A percentile compares a stretch with the other conserved stretches of the same genome.
Evolutionary conservation across 805 yeast genomes (phyloP).

Genomic region (Hanseniaspora lachancei): DNA sequence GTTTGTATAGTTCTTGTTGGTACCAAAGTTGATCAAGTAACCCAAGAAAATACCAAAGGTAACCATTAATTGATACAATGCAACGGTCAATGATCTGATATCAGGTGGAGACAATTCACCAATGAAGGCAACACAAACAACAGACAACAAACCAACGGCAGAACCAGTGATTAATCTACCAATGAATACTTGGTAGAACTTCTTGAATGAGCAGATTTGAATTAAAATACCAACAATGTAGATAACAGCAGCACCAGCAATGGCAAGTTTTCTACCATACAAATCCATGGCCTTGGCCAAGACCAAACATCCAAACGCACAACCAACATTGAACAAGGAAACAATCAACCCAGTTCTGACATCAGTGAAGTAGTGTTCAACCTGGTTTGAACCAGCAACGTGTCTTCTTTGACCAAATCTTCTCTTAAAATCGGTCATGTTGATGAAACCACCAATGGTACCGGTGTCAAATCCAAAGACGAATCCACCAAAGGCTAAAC

Average conservation of each 20-base stretch:
- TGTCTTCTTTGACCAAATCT: constrained; percentile 40
- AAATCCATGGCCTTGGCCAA: constrained; percentile 45
- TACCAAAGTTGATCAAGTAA: constrained; percentile 53
- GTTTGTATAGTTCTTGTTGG: constrained; percentile 37
- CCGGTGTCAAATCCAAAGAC: constrained; percentile 70
- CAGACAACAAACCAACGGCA: constrained; percentile 62
- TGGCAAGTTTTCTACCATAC: constrained; percentile 46
- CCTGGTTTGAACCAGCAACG: constrained; percentile 18
- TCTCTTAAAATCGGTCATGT: constrained; percentile 40
- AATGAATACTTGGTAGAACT: constrained; percentile 51
- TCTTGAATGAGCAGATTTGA: constrained; percentile 39
- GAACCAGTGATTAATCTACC: constrained; percentile 62
- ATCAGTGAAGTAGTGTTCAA: constrained; percentile 29
- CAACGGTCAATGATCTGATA: constrained; percentile 49
- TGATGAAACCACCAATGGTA: constrained; percentile 59
- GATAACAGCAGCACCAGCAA: constrained; percentile 40
- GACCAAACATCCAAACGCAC: constrained; percentile 55
- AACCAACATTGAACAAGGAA: constrained; percentile 50
- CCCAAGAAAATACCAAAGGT: constrained; percentile 57
- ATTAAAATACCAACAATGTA: constrained; percentile 49
- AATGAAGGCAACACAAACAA: constrained; percentile 56
- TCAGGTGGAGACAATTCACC: constrained; percentile 46
- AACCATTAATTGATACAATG: constrained; percentile 47
- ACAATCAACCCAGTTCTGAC: constrained; percentile 42
- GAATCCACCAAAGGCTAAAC: constrained; percentile 46